A percentile compares a stretch with the other conserved stretches of the same genome.
phyloP scores from a whole-genome alignment of 805 yeast genomes.

The Kuraishia cidri region DNA sequence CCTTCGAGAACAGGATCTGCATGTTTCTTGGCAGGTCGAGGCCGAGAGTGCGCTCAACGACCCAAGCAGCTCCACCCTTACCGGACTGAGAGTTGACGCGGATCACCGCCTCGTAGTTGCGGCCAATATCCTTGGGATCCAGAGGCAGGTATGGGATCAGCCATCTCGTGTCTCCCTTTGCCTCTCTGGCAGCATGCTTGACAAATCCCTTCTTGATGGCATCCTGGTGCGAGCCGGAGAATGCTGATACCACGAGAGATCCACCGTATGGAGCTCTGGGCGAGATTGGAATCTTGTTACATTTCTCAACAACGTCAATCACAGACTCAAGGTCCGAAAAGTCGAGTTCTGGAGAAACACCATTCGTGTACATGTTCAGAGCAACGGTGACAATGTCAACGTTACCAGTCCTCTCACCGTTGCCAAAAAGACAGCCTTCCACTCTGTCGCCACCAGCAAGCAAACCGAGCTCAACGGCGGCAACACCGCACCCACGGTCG shows the following conservation, averaged over 20 bases:
- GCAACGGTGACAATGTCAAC: conserved; percentile 78
- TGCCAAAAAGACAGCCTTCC: conserved; percentile 80
- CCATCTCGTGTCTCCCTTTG: conserved; percentile 40
- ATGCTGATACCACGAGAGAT: conserved; percentile 89
- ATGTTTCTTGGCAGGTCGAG: conserved; percentile 76
- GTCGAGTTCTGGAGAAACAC: conserved; percentile 62
- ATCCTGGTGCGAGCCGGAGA: conserved; percentile 82
- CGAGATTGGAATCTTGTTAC: conserved; percentile 70
- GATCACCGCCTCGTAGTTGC: conserved; percentile 87
- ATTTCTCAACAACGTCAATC: conserved; percentile 66
- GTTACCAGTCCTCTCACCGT: conserved; percentile 84
- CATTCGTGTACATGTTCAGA: conserved; percentile 72
- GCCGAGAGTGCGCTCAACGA: conserved; percentile 65
- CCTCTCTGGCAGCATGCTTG: conserved; percentile 28
- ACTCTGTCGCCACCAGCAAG: conserved; percentile 85
- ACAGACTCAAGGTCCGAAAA: conserved; percentile 59
- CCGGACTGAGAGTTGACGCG: conserved; percentile 86
- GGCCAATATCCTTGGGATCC: conserved; percentile 79
- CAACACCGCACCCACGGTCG: conserved; percentile 86
- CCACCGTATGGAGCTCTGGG: conserved; percentile 73
- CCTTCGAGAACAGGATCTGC: conserved; percentile 66
- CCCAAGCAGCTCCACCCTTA: conserved; percentile 88
- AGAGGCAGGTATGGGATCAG: conserved; percentile 74
- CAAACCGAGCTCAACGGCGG: conserved; percentile 76
- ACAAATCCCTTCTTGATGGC: conserved; percentile 80